Base-by-base conservation (phyloP, 2,329 filamentous ascomycete species). In the Aspergillus sojae region DNA sequence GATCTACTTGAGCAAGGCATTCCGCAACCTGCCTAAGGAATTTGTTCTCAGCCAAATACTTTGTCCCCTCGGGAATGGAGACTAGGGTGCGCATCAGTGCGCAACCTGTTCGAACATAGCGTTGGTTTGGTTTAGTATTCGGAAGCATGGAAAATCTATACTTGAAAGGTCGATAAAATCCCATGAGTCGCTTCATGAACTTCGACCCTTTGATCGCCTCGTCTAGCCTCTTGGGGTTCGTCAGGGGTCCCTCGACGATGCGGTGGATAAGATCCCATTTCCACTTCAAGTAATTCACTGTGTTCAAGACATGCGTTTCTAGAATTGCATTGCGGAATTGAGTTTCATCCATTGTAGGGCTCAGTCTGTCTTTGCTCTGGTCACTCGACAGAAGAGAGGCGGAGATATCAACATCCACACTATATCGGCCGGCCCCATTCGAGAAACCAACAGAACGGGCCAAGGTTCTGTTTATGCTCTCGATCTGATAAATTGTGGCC, bases 141-240 rank as follows among this genome's bases (percentile, higher is more conserved):
- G 92, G 90, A 48, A 95, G 86, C 70, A 96, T 92, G 0, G 94
- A 92, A 72, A 98, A 99, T 67, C 93, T 90, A 75, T 93, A 96
- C 75, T 99, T 99, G 81, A 99, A 99, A 0, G 95, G 95, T 12
- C 95, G 87, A 75, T 97, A 96, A 75, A 99, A 99, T 64, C 93
- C 95, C 76, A 97, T 89, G 62, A 99, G 85, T 11, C 96, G 86
- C 80, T 98, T 97, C 71, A 98, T 90, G 73, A 98, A 99, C 75
- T 98, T 98, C 2, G 94, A 96, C 1, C 91, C 93, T 75, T 93
- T 94, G 74, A 96, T 91, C 0, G 94, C 94, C 78, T 99, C 95
- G 70, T 97, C 94, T 5, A 99, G 84, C 12, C 95, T 87, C 77
- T 97, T 97, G 0, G 94, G 90, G 68, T 93, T 96, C 28, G 93